Evolutionary conservation across 257 asterid species (phyloP), one percentile per base, ranked within the genome.

Genomic region (Jacaranda copaia): DNA sequence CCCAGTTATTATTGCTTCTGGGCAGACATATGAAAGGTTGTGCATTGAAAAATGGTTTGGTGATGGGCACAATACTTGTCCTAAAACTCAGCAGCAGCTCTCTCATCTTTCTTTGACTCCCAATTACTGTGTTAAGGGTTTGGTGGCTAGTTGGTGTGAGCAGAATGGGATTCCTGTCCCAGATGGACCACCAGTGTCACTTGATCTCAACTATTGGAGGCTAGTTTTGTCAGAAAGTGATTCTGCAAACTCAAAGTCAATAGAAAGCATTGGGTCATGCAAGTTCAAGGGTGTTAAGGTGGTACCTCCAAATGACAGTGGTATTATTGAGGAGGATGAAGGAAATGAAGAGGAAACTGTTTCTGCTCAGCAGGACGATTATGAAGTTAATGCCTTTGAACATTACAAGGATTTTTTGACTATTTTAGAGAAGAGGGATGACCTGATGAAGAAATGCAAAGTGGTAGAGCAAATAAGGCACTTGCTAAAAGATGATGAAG

Each of bases 21-120:
- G 99, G 15, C 98, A 96, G 82, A 92, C 99, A 59, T 96, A 93
- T 71, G 99, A 96, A 87, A 84, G 93, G 83, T 88, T 93, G 79
- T 96, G 99, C 88, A 90, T 96, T 19, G 99, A 96, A 80, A 96
- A 96, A 83, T 96, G 99, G 99, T 96, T 96, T 75, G 55, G 84
- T 51, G 96, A 96, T 61, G 98, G 98, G 72, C 98, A 93, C 76
- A 90, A 89, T 75, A 92, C 98, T 11, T 96, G 98, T 53, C 98
- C 99, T 43, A 96, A 96, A 85, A 93, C 96, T 78, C 98, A 93
- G 69, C 99, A 93, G 88, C 96, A 96, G 80, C 95, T 96, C 66
- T 82, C 92, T 73, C 98, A 93, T 88, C 94, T 93, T 79, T 89
- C 87, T 63, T 84, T 92, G 84, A 96, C 98, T 62, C 92, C 97